Conservation (phyloP, 176 grass and related monocot species). For the Alloteropsis semialata region DNA sequence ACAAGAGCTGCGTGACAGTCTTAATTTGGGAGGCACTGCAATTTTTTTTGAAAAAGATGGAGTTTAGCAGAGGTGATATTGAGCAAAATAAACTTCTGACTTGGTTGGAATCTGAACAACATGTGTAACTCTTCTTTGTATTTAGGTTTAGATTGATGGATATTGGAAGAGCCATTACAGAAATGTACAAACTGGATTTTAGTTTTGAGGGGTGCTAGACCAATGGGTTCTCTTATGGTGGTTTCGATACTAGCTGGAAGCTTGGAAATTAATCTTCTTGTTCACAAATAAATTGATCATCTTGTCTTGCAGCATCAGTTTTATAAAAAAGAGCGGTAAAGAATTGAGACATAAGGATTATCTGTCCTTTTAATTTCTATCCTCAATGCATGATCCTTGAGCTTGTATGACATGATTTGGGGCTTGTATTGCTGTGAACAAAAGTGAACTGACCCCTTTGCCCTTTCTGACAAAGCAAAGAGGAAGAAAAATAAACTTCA, state of each 20-base stretch:
- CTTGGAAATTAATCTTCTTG: neutral
- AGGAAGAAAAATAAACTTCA: neutral
- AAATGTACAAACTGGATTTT: neutral
- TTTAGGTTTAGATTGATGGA: neutral
- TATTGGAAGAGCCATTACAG: neutral
- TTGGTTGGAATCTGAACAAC: neutral
- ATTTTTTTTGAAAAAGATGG: neutral
- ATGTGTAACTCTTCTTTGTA: neutral
- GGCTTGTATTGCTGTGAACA: neutral
- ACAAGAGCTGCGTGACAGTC: slow-evolving; percentile 68
- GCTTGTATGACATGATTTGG: neutral
- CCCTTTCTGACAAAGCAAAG: neutral
- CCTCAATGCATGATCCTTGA: neutral
- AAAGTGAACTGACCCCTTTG: neutral
- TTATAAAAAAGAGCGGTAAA: neutral
- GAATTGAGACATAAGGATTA: neutral
- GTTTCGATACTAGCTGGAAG: neutral
- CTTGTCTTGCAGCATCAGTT: neutral
- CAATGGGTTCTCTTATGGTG: neutral
- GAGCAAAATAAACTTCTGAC: neutral
- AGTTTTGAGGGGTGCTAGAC: neutral
- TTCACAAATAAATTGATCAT: neutral
- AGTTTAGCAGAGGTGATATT: slow-evolving; percentile 19
- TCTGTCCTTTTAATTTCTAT: neutral
- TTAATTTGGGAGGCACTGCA: slow-evolving; percentile 74